phyloP scores from a whole-genome alignment of 768 basidiomycete genomes.

The Strobilomyces confusus region DNA sequence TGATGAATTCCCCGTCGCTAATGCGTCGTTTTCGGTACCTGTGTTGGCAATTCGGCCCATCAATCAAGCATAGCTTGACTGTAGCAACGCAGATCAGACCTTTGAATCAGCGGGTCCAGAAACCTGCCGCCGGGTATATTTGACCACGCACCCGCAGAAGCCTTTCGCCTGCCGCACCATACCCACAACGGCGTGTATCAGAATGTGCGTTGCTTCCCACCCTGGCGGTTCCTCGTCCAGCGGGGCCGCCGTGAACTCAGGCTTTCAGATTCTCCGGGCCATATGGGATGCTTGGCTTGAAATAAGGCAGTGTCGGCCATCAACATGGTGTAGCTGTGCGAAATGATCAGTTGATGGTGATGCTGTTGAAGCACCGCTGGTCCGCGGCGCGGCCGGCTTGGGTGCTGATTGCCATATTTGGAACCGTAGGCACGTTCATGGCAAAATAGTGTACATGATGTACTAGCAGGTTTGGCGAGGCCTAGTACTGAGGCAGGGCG shows the following conservation, averaged over 20 bases:
- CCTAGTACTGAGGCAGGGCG: not conserved
- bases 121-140: not conserved
- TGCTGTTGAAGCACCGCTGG: not conserved
- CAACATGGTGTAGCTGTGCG: not conserved
- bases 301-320: not conserved
- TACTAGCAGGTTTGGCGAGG: too few species aligned
- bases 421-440: too few species aligned
- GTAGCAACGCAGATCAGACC: slow-evolving; percentile 1
- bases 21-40: not conserved
- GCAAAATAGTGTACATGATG: too few species aligned
- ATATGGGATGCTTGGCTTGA: not conserved
- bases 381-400: not conserved
- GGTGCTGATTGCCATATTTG: not conserved
- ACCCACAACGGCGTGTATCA: not conserved
- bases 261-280: not conserved
- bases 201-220: not conserved
- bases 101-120: not conserved
- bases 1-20: not conserved
- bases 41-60: slow-evolving; percentile 1
- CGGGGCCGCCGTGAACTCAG: not conserved
- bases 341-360: not conserved
- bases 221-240: not conserved
- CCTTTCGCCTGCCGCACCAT: too few species aligned
- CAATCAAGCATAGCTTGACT: slow-evolving; percentile 6
- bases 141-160: not conserved